Base-by-base conservation (phyloP, 805 yeast species). In the Wickerhamiella occidentalis region DNA sequence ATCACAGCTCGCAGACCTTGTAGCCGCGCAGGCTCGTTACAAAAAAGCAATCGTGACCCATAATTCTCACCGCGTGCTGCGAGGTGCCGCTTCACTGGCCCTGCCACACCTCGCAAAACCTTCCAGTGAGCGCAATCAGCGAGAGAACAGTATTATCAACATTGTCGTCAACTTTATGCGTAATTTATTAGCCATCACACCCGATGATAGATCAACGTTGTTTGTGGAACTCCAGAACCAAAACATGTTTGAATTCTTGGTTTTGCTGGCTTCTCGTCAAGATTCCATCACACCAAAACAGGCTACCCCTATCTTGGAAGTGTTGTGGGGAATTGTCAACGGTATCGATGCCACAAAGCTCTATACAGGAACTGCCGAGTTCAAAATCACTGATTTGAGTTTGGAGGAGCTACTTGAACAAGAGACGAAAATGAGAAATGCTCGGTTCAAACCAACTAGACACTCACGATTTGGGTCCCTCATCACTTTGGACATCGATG, bases 381-480 rank as follows among this genome's bases (percentile, higher is more conserved):
- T 45, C 9, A 50, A 52, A 36, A 37, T 40, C 0, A 15, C 35
- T 13, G 41, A 47, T 9, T 48, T 47, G 17, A 56, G 56, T 40
- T 52, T 64, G 23, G 63, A 70, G 40, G 75, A 72, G 18, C 61
- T 85, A 6, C 67, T 86, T n/a, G 67, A 69, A 1, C 73, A 73
- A 48, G 96, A 90, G 59, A 69, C 73, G 18, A 70, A 71, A 28
- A 61, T 80, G 52, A 77, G 75, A 51, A 68, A 66, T 37, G 60
- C 51, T 2, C 63, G 29, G 71, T 78, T 45, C 68, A 70, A 25
- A 74, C 73, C 62, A 65, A 72, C 85, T 0, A 73, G 98, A 43
- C 98, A 90, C 61, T 88, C 92, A 2, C 73, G 95, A 47, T 90
- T 90, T 68, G 98, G 98, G 0, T 80, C 96, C 0, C 68, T 88